Evolutionary conservation across 805 yeast species (phyloP), one percentile per base, ranked within the genome.

Genomic region (Lipomyces lipofer): DNA sequence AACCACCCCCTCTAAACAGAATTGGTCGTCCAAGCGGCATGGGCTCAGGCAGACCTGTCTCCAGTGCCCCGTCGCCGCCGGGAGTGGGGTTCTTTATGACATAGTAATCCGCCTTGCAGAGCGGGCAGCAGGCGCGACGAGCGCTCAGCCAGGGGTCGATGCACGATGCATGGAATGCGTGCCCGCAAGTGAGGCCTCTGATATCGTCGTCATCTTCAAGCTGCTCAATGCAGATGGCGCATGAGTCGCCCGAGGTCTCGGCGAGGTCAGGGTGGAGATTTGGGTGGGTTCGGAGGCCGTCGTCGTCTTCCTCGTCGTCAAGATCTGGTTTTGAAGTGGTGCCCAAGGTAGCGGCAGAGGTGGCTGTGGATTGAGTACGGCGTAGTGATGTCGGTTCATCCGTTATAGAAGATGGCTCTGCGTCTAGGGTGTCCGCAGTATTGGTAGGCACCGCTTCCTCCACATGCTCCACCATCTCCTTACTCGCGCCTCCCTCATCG

Each of bases 91-190:
- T 12, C 5, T 40, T 45, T 1, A 65, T 60, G 6, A 62, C 59
- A 63, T 76, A 80, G 66, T 83, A 84, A 66, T 83, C 89, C 29
- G 84, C 72, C 64, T 87, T 86, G 70, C 96, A 88, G 75, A 84
- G 81, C 7, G 96, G 95, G 67, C 96, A 88, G 63, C 88, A 84
- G 0, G 90, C 91, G 44, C 85, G 77, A 61, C 92, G 74, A 59
- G 80, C 79, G 2, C 81, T 83, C 44, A 88, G 72, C 95, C 95
- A 88, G 1, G 91, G 91, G 59, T 85, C 89, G 49, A 88, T 77
- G 69, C 96, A 88, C 15, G 78, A 84, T 21, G 83, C 75, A 65
- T 88, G 96, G 76, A 83, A 88, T 1, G 85, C 89, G 69, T 88
- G 96, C 2, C 90, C 89, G 71, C 96, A 88, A 9, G 86, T 73